These are phyloP conservation scores for Cicer judaicum DNA, from an alignment of 306 rosid genomes.

Conservation along the genomic window DNA sequence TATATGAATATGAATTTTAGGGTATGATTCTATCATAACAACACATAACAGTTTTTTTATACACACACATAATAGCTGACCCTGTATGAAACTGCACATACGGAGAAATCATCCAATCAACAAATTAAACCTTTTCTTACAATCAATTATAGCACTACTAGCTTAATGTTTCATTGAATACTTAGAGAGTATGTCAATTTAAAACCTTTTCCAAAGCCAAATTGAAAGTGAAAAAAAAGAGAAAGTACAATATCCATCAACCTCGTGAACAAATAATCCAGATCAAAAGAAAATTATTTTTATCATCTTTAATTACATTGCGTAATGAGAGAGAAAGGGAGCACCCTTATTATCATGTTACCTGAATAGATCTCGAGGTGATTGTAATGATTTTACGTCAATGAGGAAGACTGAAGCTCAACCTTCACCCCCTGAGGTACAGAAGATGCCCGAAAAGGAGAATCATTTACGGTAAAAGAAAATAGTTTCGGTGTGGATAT, in stretches of 20 bases:
- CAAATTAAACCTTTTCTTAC: constrained; percentile 4
- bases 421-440: background rate
- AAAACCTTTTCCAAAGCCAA: background rate
- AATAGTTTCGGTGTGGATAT: constrained; percentile 18
- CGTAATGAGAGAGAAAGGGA: background rate
- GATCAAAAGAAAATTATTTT: background rate
- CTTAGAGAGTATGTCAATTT: constrained; percentile 7
- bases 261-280: background rate
- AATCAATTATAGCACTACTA: background rate
- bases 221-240: background rate
- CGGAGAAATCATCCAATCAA: background rate
- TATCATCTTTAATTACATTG: background rate
- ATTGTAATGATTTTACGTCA: background rate
- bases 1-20: background rate
- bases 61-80: background rate
- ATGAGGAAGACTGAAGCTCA: constrained; percentile 30
- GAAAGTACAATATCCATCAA: background rate
- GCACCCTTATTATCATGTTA: constrained; percentile 8
- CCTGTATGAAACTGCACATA: background rate
- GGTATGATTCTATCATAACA: background rate
- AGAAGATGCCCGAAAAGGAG: background rate
- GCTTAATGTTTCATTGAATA: background rate
- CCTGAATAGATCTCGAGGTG: constrained; percentile 27
- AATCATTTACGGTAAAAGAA: constrained; percentile 28
- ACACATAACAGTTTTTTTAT: background rate